Percentiles rank a stretch among this genome's conserved stretches.
Evolutionary conservation across 2,329 filamentous ascomycete species (phyloP).

Genomic region (Ceratocystis harringtonii): DNA sequence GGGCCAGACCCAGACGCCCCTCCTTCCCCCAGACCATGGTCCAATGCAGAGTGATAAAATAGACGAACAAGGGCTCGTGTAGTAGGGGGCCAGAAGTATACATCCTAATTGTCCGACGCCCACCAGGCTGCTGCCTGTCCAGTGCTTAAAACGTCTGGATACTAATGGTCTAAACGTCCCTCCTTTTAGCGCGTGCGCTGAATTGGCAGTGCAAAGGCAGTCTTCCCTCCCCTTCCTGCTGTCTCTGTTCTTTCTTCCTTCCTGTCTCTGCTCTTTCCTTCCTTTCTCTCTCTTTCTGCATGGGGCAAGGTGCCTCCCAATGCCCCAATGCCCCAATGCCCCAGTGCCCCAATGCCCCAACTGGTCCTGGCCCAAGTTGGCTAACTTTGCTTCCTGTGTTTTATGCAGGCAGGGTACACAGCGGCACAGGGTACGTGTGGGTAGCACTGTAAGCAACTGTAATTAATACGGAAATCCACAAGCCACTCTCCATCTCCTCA

Average conservation of each 20-base stretch:
- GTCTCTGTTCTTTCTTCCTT: neutral
- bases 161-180: neutral
- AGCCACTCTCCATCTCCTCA: no score
- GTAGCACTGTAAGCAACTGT: neutral
- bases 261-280: neutral
- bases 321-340: no score
- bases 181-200: neutral
- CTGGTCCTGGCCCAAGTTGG: no score
- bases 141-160: neutral
- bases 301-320: neutral
- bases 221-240: neutral
- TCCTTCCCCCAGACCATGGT: neutral
- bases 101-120: no score
- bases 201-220: neutral
- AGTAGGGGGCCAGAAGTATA: neutral
- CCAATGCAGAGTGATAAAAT: neutral
- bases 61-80: neutral
- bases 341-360: no score
- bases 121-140: neutral
- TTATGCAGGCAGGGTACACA: neutral
- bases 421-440: neutral
- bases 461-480: neutral
- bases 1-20: neutral
- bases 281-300: neutral
- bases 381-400: neutral